A percentile compares a stretch with the other conserved stretches of the same genome.
These are phyloP conservation scores for Aspergillus campestris DNA, from an alignment of 495 filamentous ascomycete species.

Conservation along the genomic window DNA sequence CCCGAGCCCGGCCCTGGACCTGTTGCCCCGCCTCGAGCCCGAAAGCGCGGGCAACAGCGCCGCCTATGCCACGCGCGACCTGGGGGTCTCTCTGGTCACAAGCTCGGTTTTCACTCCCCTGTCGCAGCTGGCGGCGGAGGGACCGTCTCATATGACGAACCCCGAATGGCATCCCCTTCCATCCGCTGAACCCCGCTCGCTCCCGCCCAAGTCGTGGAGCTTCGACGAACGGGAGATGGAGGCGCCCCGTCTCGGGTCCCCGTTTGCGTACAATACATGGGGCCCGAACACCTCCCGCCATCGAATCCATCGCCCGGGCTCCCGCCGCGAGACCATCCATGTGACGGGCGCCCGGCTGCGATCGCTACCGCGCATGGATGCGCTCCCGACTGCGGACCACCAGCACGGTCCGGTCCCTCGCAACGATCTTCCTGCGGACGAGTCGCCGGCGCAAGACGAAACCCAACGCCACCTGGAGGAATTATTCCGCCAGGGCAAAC, in stretches of 20 bases:
- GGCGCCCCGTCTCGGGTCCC: conserved; percentile 43
- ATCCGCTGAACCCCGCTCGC: conserved; percentile 5
- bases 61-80: conserved; percentile 62
- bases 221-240: conserved; percentile 17
- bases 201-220: conserved; percentile 12
- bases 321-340: conserved; percentile 36
- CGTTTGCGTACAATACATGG: conserved; percentile 50
- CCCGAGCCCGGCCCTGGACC: conserved; percentile 60
- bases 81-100: conserved; percentile 74
- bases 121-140: conserved; percentile 46
- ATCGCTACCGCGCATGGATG: conserved; percentile 40
- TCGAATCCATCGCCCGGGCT: conserved; percentile 18
- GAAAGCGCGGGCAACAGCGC: conserved; percentile 21
- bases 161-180: conserved; percentile 32
- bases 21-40: conserved; percentile 36
- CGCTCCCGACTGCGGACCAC: conserved; percentile 45
- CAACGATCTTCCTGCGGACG: conserved; percentile 31
- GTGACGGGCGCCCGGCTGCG: conserved; percentile 37
- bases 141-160: conserved; percentile 9
- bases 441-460: conserved; percentile 37
- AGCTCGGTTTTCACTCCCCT: conserved; percentile 70
- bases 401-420: conserved; percentile 30
- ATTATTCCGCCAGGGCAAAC: conserved; percentile 35
- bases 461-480: conserved; percentile 43
- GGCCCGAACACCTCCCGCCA: conserved; percentile 39